A percentile compares a stretch with the other conserved stretches of the same genome.
Evolutionary conservation across 129 eudicot species (phyloP).

Genomic region (Ambrosia artemisiifolia): DNA sequence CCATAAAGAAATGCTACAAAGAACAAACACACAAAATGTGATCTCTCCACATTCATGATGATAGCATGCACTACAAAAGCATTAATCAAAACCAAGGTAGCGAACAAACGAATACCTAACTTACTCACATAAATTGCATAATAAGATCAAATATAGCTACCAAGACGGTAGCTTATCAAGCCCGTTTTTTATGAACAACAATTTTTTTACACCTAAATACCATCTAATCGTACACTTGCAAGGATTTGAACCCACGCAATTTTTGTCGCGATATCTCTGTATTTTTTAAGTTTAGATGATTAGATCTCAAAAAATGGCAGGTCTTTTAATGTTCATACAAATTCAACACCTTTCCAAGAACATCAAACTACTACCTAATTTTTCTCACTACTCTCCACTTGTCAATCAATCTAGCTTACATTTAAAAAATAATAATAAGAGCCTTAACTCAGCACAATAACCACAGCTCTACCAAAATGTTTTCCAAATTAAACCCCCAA

Average conservation of each 20-base stretch:
- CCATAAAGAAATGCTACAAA: not conserved
- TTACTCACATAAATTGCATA: slow-evolving; percentile 3
- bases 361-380: not conserved
- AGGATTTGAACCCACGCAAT: no score
- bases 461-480: not conserved
- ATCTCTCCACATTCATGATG: not conserved
- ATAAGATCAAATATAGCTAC: not conserved
- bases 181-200: not conserved
- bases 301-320: slow-evolving; percentile 9
- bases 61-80: not conserved
- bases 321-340: not conserved
- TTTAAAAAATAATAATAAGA: not conserved
- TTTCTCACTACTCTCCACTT: not conserved
- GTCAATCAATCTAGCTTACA: not conserved
- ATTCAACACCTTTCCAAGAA: not conserved
- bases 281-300: not conserved
- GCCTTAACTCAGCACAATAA: not conserved
- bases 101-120: not conserved
- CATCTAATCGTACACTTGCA: no score
- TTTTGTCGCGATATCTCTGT: no score
- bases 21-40: not conserved
- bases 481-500: not conserved
- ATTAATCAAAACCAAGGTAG: not conserved
- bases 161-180: not conserved
- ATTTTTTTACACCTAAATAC: no score